Percentiles rank a stretch among this genome's conserved stretches.
These are phyloP conservation scores for Annulohypoxylon stygium DNA, from an alignment of 495 filamentous ascomycete genomes.

Conservation along the genomic window DNA sequence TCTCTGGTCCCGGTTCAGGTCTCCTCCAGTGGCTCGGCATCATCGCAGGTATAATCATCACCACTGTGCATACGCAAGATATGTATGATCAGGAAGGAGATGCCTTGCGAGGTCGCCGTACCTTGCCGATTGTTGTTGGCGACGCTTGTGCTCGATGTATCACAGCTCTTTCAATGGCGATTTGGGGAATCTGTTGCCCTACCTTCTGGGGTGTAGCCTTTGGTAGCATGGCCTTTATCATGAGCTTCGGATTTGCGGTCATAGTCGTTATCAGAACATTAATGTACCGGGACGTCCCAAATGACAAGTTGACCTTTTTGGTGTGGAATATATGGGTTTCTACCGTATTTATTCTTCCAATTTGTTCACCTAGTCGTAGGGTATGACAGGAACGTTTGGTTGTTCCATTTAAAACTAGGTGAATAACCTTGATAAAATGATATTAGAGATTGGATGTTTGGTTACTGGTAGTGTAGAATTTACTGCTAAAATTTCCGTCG, in stretches of 20 bases:
- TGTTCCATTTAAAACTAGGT: too few species aligned
- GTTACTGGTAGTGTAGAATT: too few species aligned
- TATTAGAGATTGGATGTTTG: too few species aligned
- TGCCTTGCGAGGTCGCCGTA: constrained; percentile 54
- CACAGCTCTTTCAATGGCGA: not conserved
- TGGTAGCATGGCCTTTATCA: constrained; percentile 25
- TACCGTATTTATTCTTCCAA: not conserved
- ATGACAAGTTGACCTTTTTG: constrained; percentile 16
- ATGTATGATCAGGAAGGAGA: constrained; percentile 64
- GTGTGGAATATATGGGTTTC: constrained; percentile 23
- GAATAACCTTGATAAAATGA: too few species aligned
- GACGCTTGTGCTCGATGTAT: not conserved
- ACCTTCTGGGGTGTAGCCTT: not conserved
- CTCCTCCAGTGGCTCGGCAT: constrained; percentile 4
- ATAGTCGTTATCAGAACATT: constrained; percentile 1
- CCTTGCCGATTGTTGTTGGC: constrained; percentile 52
- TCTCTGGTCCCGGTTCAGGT: not conserved
- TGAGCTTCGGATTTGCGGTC: not conserved
- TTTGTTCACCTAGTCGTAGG: too few species aligned
- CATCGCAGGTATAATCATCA: constrained; percentile 54
- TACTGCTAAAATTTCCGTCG: too few species aligned
- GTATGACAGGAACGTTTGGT: too few species aligned
- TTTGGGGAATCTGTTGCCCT: not conserved
- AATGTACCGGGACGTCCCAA: constrained; percentile 2
- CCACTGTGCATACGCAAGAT: constrained; percentile 65